Evolutionary conservation across 371 early-diverging fungal genomes (phyloP).

Genomic region (Dentiscutata heterogama): DNA sequence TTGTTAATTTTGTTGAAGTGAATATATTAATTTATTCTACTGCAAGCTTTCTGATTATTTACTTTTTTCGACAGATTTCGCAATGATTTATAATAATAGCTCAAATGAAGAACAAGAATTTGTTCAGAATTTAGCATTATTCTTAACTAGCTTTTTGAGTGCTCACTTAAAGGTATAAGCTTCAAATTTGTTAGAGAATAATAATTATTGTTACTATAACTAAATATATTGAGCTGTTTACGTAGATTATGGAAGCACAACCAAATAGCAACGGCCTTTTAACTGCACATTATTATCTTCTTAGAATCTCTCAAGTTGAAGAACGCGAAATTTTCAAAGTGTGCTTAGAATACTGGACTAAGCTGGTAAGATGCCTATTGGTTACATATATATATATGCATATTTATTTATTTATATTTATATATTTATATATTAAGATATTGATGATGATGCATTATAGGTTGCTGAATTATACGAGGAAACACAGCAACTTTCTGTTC

Average conservation of each 20-base stretch:
- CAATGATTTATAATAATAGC: slow-evolving; percentile 84
- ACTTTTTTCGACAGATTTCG: slow-evolving; percentile 67
- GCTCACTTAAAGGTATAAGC: slow-evolving; percentile 80
- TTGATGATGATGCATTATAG: slow-evolving; percentile 40
- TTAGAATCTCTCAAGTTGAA: slow-evolving; percentile 90
- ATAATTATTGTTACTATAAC: slow-evolving; percentile 19
- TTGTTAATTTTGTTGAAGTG: background rate
- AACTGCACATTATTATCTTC: slow-evolving; percentile 88
- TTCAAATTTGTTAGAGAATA: background rate
- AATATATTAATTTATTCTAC: background rate
- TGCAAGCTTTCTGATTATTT: slow-evolving; percentile 17
- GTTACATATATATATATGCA: background rate
- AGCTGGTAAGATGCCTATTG: slow-evolving; percentile 67
- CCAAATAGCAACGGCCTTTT: slow-evolving; percentile 74
- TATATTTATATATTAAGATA: background rate
- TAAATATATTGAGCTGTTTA: slow-evolving; percentile 27
- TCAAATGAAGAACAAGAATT: slow-evolving; percentile 91
- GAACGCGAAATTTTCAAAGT: slow-evolving; percentile 98
- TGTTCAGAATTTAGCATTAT: slow-evolving; percentile 87
- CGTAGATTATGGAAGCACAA: slow-evolving; percentile 72
- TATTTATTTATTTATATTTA: background rate
- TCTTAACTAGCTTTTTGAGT: slow-evolving; percentile 87
- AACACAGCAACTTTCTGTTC: slow-evolving; percentile 67
- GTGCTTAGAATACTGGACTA: slow-evolving; percentile 97
- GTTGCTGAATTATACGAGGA: slow-evolving; percentile 88